Base-by-base conservation (phyloP, 176 grass and related monocot genomes). In the Miscanthus lutarioriparius region DNA sequence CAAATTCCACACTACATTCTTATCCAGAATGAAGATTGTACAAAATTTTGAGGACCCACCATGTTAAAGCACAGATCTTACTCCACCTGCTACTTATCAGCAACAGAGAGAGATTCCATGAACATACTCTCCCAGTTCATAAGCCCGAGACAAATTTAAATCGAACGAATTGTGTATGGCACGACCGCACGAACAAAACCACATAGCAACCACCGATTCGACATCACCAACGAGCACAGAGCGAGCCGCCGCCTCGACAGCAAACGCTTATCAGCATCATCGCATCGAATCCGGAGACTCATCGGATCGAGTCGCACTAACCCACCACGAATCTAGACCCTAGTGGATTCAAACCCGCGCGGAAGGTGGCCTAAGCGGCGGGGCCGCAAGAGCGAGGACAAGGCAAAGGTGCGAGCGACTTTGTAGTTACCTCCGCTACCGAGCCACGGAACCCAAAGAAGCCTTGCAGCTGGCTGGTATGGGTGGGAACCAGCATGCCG, bases 281-380 rank as follows among this genome's bases (percentile, higher is more conserved):
- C n/a, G 41, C 7, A 13, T 73, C 70, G 23, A 47, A 28, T 45
- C 13, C 41, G 25, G 69, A 26, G 23, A 73, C 41, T 45, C 12
- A 17, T 15, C 44, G 32, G 13, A 56, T 39, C 22, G 22, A 70
- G 22, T 19, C 45, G 45, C 63, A 47, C 28, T 23, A 70, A 54
- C 35, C 69, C 69, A 25, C 56, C 35, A n/a, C 20, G 80, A 63
- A 64, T 70, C 56, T 49, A 64, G 59, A n/a, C 71, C 28, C 32
- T n/a, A 15, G 44, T 33, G 61, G 72, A 76, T 84, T 49, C 72
- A 19, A 54, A 84, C 44, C 43, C 72, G 15, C 61, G 44, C 1
- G 70, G 61, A 84, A 67, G 19, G 32, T 14, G 44, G 53, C 72
- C 82, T 81, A 66, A 76, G 27, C 58, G 41, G 71, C 41, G 2